Evolutionary conservation across 768 basidiomycete species (phyloP), one percentile per base, ranked within the genome.

Genomic region (Mycena vitilis): DNA sequence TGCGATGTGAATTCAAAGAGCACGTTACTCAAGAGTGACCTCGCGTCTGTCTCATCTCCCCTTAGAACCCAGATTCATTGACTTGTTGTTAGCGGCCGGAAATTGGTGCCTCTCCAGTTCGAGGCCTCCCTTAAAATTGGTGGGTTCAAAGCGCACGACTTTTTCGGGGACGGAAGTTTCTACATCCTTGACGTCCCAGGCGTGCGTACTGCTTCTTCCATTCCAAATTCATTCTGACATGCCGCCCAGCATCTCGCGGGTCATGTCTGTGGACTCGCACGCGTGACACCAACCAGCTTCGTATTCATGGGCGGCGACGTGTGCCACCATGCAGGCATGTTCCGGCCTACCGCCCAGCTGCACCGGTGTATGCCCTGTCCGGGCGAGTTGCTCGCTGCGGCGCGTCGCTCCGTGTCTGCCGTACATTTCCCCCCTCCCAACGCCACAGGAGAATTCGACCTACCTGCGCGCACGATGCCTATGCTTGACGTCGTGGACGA

Each of bases 131-230:
- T 75, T 36, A 56, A 65, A 16, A 60, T 75, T 40, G 68, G 73
- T 11, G 75, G 64, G 1, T 53, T 71, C 55, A 60, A 51, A 30
- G 70, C 73, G 3, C 40, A 68, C 42, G 75, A 75, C 30, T 75
- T 60, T 57, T 75, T 75, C 53, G 73, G 71, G 5, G 75, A 75
- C 42, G 75, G 73, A 1, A 75, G 75, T 44, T 65, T 75, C 49
- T 75, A 75, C 45, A 36, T 75, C 11, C 63, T 75, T 22, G 66
- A 73, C 37, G 64, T 56, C 0, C 73, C 73, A 4, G 75, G 75
- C 5, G 74, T 75, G 42, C 20, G 58, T 49, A 42, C 16, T 38
- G 22, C 12, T 10, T 12, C 25, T 18, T 30, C 30, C 5, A 2
- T 30, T 30, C 30, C 30, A 30, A 30, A 5, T 30, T 30, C 30